Percentiles rank a stretch among this genome's conserved stretches.
phyloP scores from a whole-genome alignment of 2,329 filamentous ascomycete species.

The Metarhizium anisopliae region DNA sequence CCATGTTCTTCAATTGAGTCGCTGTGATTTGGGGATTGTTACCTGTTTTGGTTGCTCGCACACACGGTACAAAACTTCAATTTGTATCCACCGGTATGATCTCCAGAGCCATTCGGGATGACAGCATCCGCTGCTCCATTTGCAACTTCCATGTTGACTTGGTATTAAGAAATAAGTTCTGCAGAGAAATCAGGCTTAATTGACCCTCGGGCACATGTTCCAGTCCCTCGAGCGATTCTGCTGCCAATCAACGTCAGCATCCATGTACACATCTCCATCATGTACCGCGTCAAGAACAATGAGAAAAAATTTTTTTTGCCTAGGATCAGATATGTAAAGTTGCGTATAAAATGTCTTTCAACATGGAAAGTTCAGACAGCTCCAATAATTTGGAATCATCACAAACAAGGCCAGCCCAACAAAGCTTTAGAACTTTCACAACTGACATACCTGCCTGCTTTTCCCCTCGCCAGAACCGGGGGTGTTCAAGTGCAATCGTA shows the following conservation, averaged over 20 bases:
- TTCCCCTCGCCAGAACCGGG: not conserved
- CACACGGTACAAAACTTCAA: conserved; percentile 98
- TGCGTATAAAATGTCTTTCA: conserved; percentile 53
- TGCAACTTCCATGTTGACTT: conserved; percentile 28
- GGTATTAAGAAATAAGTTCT: not conserved
- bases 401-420: conserved; percentile 14
- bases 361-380: conserved; percentile 61
- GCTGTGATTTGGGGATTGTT: conserved; percentile 13
- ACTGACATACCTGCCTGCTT: not conserved
- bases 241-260: not conserved
- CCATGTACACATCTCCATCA: not conserved
- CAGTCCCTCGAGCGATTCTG: not conserved
- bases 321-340: conserved; percentile 22
- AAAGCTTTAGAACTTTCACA: not conserved
- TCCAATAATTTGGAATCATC: conserved; percentile 58
- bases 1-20: not conserved
- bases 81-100: conserved; percentile 60
- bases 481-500: not conserved
- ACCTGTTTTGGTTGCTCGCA: conserved; percentile 96
- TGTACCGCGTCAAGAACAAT: not conserved
- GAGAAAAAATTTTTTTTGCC: too few relatives aligned
- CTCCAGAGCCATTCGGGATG: conserved; percentile 34
- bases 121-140: conserved; percentile 29
- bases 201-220: not conserved
- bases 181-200: not conserved